These are phyloP conservation scores for Xerocomellus intermedius DNA, from an alignment of 768 basidiomycete genomes.

Conservation along the genomic window DNA sequence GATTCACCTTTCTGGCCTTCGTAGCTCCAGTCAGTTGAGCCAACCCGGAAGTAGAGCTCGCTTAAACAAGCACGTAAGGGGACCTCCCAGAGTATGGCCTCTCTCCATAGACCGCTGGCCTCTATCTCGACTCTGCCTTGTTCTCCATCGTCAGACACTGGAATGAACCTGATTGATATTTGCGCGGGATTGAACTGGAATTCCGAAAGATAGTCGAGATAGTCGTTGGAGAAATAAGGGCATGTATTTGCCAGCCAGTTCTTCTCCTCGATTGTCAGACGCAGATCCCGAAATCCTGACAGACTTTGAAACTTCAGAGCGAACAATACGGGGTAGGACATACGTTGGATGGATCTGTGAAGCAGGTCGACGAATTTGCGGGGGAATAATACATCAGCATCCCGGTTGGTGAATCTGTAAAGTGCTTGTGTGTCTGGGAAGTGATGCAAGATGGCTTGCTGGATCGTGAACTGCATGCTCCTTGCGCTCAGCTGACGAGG, in stretches of 20 bases:
- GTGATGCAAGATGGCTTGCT: slow-evolving; percentile 79
- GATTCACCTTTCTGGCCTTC: slow-evolving; percentile 72
- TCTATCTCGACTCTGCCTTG: slow-evolving; percentile 72
- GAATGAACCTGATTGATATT: slow-evolving; percentile 62
- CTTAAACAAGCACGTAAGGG: slow-evolving; percentile 91
- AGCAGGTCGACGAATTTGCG: slow-evolving; percentile 26
- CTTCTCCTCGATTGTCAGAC: slow-evolving; percentile 59
- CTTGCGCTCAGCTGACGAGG: background rate
- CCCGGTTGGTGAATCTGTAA: slow-evolving; percentile 83
- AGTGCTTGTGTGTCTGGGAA: slow-evolving; percentile 70
- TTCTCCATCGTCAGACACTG: slow-evolving; percentile 47
- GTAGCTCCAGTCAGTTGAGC: slow-evolving; percentile 79
- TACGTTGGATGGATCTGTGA: slow-evolving; percentile 55
- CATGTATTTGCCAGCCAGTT: slow-evolving; percentile 65
- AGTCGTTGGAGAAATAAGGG: slow-evolving; percentile 68
- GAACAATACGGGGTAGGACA: slow-evolving; percentile 36
- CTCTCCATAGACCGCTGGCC: slow-evolving; percentile 69
- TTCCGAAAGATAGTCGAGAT: slow-evolving; percentile 71
- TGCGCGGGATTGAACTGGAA: slow-evolving; percentile 71
- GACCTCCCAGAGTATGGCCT: slow-evolving; percentile 94
- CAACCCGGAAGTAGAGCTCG: slow-evolving; percentile 83
- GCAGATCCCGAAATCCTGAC: slow-evolving; percentile 67
- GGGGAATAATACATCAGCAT: slow-evolving; percentile 62
- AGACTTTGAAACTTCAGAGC: slow-evolving; percentile 22
- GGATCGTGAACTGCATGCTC: slow-evolving; percentile 79